phyloP scores from a whole-genome alignment of 306 rosid genomes.

The Inga leiocalycina region DNA sequence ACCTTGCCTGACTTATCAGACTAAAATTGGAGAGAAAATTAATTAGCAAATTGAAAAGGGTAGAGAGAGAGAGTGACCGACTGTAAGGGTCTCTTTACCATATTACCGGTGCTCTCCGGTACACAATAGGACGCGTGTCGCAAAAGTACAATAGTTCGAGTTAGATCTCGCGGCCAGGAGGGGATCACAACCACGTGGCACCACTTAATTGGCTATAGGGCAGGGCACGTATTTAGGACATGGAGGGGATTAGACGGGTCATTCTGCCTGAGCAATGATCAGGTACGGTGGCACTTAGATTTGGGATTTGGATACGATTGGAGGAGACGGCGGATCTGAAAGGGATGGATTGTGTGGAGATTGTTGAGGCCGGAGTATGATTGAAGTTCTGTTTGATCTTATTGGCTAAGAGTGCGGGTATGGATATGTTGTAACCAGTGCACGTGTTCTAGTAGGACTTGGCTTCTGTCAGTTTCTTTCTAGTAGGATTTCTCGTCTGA shows the following conservation, averaged over 20 bases:
- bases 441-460: not conserved
- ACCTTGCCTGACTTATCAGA: conserved; percentile 17
- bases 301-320: not conserved
- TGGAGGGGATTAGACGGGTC: not conserved
- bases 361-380: not conserved
- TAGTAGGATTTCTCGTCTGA: not conserved
- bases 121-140: not conserved
- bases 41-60: not conserved
- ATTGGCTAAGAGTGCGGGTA: not conserved
- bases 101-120: conserved; percentile 15
- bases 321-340: not conserved
- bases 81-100: not conserved
- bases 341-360: not conserved
- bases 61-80: not conserved
- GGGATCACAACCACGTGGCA: not conserved
- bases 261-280: not conserved
- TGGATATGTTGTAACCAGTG: not conserved
- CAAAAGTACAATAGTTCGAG: conserved; percentile 3
- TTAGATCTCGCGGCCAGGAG: not conserved
- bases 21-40: conserved; percentile 18
- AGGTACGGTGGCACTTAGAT: not conserved
- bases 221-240: not conserved
- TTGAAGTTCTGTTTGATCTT: not conserved
- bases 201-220: not conserved
- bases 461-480: not conserved